phyloP scores from a whole-genome alignment of 208 protist species.

The Endotrypanum monterogeii region DNA sequence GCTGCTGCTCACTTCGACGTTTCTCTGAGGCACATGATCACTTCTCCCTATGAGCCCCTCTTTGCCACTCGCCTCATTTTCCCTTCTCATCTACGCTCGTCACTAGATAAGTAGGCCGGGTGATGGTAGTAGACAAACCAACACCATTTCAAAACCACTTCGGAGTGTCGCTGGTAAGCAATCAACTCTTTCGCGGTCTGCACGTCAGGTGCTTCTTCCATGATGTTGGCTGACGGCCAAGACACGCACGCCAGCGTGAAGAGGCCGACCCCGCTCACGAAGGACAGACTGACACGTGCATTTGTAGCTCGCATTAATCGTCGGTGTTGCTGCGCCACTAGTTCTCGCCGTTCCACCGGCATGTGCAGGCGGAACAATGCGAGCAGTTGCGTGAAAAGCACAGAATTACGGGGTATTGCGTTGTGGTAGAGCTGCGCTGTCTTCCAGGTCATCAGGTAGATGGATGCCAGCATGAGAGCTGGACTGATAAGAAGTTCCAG shows the following conservation, averaged over 20 bases:
- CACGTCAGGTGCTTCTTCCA: slow-evolving; percentile 65
- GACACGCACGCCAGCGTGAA: slow-evolving; percentile 49
- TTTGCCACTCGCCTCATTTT: background rate
- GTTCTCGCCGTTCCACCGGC: slow-evolving; percentile 46
- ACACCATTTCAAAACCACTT: slow-evolving; percentile 68
- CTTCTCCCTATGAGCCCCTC: background rate
- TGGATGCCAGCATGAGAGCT: slow-evolving; percentile 49
- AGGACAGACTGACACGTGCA: slow-evolving; percentile 55
- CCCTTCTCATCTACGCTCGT: background rate
- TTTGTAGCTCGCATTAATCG: slow-evolving; percentile 76
- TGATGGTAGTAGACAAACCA: slow-evolving; percentile 89
- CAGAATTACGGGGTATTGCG: slow-evolving; percentile 61
- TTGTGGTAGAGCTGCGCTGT: slow-evolving; percentile 56
- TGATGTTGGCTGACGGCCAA: slow-evolving; percentile 42
- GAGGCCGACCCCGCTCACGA: slow-evolving; percentile 50
- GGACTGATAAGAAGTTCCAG: slow-evolving; percentile 70
- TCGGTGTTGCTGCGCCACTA: slow-evolving; percentile 62
- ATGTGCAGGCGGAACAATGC: slow-evolving; percentile 43
- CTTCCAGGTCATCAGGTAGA: slow-evolving; percentile 81
- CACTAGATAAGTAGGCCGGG: slow-evolving; percentile 54
- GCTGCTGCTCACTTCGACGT: background rate
- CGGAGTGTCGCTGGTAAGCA: slow-evolving; percentile 69
- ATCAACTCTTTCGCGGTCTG: slow-evolving; percentile 45
- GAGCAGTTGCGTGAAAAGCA: slow-evolving; percentile 53
- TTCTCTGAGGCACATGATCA: background rate